Percentiles rank a stretch among this genome's conserved stretches.
Evolutionary conservation across 2,329 filamentous ascomycete genomes (phyloP).

Genomic region (Colletotrichum neosansevieriae): DNA sequence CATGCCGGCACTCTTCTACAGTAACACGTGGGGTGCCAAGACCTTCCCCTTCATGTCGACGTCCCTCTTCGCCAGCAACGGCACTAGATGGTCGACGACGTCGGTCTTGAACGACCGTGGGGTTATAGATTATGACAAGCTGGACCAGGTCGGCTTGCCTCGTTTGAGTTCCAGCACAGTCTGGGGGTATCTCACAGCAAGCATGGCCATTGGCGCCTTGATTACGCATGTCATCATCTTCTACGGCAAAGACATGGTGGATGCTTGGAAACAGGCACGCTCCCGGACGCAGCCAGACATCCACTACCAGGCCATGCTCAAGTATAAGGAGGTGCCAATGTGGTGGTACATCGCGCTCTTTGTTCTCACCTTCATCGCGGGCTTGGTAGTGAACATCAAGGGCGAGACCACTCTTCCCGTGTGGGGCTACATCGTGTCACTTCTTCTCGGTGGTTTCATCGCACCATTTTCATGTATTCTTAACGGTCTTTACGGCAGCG

Average conservation of each 20-base stretch:
- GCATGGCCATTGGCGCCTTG: constrained; percentile 44
- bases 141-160: constrained; percentile 45
- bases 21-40: constrained; percentile 53
- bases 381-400: constrained; percentile 50
- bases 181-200: constrained; percentile 48
- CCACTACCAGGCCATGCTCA: constrained; percentile 56
- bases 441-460: constrained; percentile 51
- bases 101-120: constrained; percentile 43
- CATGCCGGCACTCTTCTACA: constrained; percentile 55
- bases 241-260: constrained; percentile 40
- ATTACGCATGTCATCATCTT: constrained; percentile 43
- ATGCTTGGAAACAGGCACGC: constrained; percentile 42
- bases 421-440: constrained; percentile 52
- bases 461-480: constrained; percentile 51
- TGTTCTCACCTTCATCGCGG: constrained; percentile 48
- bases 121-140: constrained; percentile 46
- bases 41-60: constrained; percentile 50
- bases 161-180: constrained; percentile 46
- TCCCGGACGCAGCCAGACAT: constrained; percentile 48
- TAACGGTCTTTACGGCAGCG: constrained; percentile 42
- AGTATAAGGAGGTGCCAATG: constrained; percentile 53
- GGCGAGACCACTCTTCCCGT: constrained; percentile 51
- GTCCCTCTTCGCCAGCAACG: constrained; percentile 46
- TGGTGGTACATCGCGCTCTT: constrained; percentile 53
- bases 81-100: constrained; percentile 42